Evolutionary conservation across 129 eudicot genomes (phyloP), one percentile per base, ranked within the genome.

Genomic region (Chrysanthemum lavandulifolium): DNA sequence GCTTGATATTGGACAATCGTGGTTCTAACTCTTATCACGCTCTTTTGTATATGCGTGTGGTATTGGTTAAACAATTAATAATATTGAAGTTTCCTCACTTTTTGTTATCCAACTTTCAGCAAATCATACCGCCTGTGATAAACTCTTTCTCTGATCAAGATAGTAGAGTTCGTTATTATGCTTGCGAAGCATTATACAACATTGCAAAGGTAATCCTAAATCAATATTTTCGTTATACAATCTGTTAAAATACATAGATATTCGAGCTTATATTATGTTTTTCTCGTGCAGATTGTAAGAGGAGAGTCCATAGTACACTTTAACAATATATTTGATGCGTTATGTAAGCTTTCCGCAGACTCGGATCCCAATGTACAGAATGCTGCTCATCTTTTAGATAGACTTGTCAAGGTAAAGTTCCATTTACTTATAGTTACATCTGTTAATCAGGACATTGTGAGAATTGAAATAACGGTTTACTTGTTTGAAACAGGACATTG

Each of bases 371-470:
- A 90, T 88, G 97, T 94, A 76, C 97, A 93, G 58, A 90, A 96
- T 86, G 98, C 98, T 62, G 97, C 98, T 82, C 97, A 93, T 86
- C 98, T 93, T 72, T 79, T 93, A 84, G 98, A 93, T 75, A 84
- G 92, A 81, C 97, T 93, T 71, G 98, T 93, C 60, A 93, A 93
- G 92, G 98, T 93, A 21, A 55, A 58, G 13, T 16, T 3, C 69
- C 43, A 52, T 66, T 74, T 47, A 40, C 73, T 9, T 23, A 19
- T 78, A 43, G 65, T 25, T 77, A 53, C 7, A 3, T 12, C 16
- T 53, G n/a, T 13, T 40, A 40, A 40, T 40, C 45, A 40, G 45
- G 9, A 40, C 45, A 40, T 6, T 70, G 4, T 64, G 52, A 64
- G 64, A 72, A 70, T 70, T 48, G 49, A 74, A 49, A 76, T 67